Percentiles rank a stretch among this genome's conserved stretches.
phyloP scores from a whole-genome alignment of 2,329 filamentous ascomycete species.

The Neodidymelliopsis sp. region DNA sequence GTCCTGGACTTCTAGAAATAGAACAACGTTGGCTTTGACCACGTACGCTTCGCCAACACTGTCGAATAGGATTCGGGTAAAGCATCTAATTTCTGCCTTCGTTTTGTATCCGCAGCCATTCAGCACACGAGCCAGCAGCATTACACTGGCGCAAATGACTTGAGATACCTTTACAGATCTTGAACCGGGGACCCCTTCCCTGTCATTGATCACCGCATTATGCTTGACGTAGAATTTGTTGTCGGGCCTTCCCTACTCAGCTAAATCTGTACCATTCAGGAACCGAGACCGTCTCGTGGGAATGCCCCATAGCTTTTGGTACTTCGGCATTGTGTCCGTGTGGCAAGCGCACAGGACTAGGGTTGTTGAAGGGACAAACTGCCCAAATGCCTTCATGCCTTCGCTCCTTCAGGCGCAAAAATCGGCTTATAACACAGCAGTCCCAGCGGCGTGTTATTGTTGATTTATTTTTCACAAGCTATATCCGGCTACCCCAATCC shows the following conservation, averaged over 20 bases:
- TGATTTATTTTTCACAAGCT: constrained; percentile 29
- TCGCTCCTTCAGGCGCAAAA: constrained; percentile 45
- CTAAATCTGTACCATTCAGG: constrained; percentile 52
- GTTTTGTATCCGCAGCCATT: constrained; percentile 53
- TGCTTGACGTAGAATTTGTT: constrained; percentile 54
- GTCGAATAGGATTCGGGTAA: constrained; percentile 28
- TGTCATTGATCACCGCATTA: constrained; percentile 55
- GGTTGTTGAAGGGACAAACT: constrained; percentile 46
- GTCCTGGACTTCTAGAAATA: constrained; percentile 52
- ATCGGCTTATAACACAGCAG: constrained; percentile 50
- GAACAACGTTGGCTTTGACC: constrained; percentile 44
- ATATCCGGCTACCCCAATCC: constrained; percentile 50
- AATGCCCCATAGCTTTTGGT: constrained; percentile 47
- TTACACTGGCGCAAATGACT: constrained; percentile 47
- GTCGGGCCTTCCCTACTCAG: constrained; percentile 52
- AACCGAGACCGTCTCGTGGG: constrained; percentile 54
- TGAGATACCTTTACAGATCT: constrained; percentile 48
- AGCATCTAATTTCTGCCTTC: constrained; percentile 43
- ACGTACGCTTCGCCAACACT: constrained; percentile 23
- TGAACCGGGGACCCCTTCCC: constrained; percentile 46
- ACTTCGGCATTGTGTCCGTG: constrained; percentile 52
- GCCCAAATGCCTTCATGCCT: constrained; percentile 51
- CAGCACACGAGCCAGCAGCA: constrained; percentile 48
- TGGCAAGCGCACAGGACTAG: constrained; percentile 53
- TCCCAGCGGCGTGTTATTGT: constrained; percentile 42